Conservation (phyloP, 495 filamentous ascomycete species). For the Penicillium simplicissimum region DNA sequence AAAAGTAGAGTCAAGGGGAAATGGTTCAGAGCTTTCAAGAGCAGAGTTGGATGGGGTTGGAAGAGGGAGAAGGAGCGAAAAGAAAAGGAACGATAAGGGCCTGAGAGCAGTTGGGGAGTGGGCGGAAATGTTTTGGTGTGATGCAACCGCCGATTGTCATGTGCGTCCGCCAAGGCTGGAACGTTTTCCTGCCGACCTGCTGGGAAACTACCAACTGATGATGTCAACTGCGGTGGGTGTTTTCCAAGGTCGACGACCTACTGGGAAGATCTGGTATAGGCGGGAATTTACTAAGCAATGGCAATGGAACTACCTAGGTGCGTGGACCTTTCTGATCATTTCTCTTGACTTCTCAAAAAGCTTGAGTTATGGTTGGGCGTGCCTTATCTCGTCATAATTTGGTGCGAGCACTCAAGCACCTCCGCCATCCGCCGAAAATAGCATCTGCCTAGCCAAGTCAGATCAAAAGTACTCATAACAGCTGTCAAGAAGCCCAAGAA, state of each 20-base stretch:
- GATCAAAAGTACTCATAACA: not conserved
- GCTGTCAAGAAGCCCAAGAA: not conserved
- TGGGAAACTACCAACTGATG: constrained; percentile 5
- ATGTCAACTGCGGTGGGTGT: constrained; percentile 13
- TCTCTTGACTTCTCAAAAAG: not conserved
- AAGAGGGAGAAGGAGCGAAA: constrained; percentile 11
- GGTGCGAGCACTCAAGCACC: not conserved
- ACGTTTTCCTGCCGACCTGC: constrained; percentile 10
- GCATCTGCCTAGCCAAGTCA: not conserved
- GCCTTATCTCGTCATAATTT: constrained; percentile 4
- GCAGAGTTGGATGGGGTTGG: constrained; percentile 1
- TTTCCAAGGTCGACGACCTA: not conserved
- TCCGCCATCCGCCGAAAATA: not conserved
- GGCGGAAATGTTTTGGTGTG: constrained; percentile 24
- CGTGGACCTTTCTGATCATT: not conserved
- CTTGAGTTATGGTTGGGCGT: not conserved
- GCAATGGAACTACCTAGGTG: too few relatives aligned
- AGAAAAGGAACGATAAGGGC: constrained; percentile 22
- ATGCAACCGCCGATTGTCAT: constrained; percentile 21
- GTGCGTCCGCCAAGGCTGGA: constrained; percentile 21
- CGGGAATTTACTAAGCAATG: not conserved
- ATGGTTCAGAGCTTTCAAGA: not conserved
- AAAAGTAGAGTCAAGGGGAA: constrained; percentile 2
- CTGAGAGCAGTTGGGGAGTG: not conserved
- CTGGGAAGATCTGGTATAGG: not conserved